Base-by-base conservation (phyloP, 1,139 yeast genomes). In the Yamadazyma triangularis region DNA sequence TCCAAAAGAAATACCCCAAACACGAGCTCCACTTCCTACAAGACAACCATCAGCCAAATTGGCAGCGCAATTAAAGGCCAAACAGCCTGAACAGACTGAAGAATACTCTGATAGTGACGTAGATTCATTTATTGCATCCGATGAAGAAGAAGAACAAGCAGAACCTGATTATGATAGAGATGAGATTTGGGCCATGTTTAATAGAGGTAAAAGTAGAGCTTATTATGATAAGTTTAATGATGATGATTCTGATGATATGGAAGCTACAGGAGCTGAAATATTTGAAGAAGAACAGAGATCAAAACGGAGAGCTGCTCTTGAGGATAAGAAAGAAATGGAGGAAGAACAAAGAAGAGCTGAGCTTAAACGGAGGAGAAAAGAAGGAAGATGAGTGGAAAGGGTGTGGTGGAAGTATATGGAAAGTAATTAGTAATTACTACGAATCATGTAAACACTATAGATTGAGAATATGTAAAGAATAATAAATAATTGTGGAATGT, bases 201-300 rank as follows among this genome's bases (percentile, higher is more conserved):
- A 79, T 50, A 69, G 77, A 33, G 86, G 88, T 3, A 70, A 70
- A 41, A 64, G 70, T 34, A 58, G 80, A 26, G 48, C 63, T 1
- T 58, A 66, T 29, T 64, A 63, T 39, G 59, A 60, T 23, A 55
- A 63, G 25, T 67, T 67, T 38, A 77, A 72, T 35, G 80, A 78
- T 34, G 78, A 79, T 31, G 65, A 60, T 25, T 70, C 71, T 22
- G 86, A 80, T 37, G 94, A 85, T 48, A 89, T 89, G 96, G 96
- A 89, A 51, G 96, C 96, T 6, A 82, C 93, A 1, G 96, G 96
- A 13, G 79, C 79, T 18, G 96, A 89, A 44, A 77, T 89, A 24
- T 60, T 87, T 26, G 85, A 75, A 32, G 97, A 89, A 50, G 97
- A 89, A 54, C 71, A 62, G 42, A 55, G 73, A 26, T 81, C 95